phyloP scores from a whole-genome alignment of 768 basidiomycete genomes.

The Pholiota microspora region DNA sequence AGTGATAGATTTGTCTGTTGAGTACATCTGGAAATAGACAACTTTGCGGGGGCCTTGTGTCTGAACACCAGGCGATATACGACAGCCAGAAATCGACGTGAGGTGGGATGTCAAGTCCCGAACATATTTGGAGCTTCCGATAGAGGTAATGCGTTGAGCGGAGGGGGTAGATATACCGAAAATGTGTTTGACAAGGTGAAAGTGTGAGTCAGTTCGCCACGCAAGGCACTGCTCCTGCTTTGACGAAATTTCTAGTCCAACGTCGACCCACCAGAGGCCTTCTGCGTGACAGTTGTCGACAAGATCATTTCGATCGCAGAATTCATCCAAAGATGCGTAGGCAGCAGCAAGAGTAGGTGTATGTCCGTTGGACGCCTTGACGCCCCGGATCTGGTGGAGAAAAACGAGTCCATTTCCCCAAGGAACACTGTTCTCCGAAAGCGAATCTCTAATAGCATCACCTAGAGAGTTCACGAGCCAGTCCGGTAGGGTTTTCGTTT shows the following conservation, averaged over 20 bases:
- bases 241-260: constrained; percentile 25
- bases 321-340: background rate
- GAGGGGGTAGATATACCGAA: constrained; percentile 8
- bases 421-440: background rate
- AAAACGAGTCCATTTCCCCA: constrained; percentile 21
- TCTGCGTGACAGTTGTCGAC: background rate
- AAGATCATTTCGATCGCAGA: background rate
- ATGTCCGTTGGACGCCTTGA: constrained; percentile 20
- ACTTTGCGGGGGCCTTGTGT: constrained; percentile 13
- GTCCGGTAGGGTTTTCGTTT: constrained; percentile 14
- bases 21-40: constrained; percentile 25
- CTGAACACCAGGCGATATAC: constrained; percentile 15
- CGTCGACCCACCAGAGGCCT: constrained; percentile 28
- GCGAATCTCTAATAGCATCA: constrained; percentile 6
- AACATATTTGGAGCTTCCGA: constrained; percentile 19
- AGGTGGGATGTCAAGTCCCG: constrained; percentile 27
- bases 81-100: constrained; percentile 23
- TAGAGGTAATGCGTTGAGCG: constrained; percentile 20
- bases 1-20: constrained; percentile 26
- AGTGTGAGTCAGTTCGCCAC: constrained; percentile 30
- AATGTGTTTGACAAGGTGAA: constrained; percentile 15
- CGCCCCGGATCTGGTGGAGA: constrained; percentile 23
- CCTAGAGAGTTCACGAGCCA: constrained; percentile 4
- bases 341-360: background rate
- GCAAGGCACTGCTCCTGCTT: constrained; percentile 19